Evolutionary conservation across 2,329 filamentous ascomycete genomes (phyloP), one percentile per base, ranked within the genome.

Genomic region (Sporothrix phasma): DNA sequence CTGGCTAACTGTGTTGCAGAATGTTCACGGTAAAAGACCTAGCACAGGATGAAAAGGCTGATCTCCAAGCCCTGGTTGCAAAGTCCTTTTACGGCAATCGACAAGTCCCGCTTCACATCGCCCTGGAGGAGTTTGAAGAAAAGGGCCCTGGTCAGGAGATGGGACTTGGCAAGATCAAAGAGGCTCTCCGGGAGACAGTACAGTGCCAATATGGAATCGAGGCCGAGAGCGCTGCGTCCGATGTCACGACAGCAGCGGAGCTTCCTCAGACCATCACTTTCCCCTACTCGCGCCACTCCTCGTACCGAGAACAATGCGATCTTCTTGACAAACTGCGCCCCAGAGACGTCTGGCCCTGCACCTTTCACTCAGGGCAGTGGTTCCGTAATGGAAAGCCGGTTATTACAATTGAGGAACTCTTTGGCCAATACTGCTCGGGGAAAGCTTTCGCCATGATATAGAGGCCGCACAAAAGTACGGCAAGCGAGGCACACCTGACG

Each of bases 271-370:
- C 71, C 0, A 83, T 87, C 3, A 76, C 72, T 0, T 97, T 96
- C 68, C 90, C 92, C 0, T 97, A 92, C 71, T 93, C 93, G 0
- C 84, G 93, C 0, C 93, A 97, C 73, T 95, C 93, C 0, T 96
- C 90, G 0, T 93, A 94, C 66, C 77, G 79, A 0, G 93, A 97
- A 72, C 81, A 96, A 2, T 88, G 90, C 67, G 76, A 85, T 62
- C 76, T 97, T 0, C 79, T 96, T 0, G 72, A 78, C 3, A 78
- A 80, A 0, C 89, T 97, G 69, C 82, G 77, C 31, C 92, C 92
- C 0, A 84, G 76, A 53, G 91, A 97, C 69, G 78, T 97, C 2
- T 89, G 88, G 78, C 91, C 92, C 0, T 96, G 92, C 71, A 96
- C 91, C 0, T 84, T 88, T 1, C 81, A 90, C 66, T 74, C 81